Evolutionary conservation across 768 basidiomycete species (phyloP).

Genomic region (Cyathus striatus): DNA sequence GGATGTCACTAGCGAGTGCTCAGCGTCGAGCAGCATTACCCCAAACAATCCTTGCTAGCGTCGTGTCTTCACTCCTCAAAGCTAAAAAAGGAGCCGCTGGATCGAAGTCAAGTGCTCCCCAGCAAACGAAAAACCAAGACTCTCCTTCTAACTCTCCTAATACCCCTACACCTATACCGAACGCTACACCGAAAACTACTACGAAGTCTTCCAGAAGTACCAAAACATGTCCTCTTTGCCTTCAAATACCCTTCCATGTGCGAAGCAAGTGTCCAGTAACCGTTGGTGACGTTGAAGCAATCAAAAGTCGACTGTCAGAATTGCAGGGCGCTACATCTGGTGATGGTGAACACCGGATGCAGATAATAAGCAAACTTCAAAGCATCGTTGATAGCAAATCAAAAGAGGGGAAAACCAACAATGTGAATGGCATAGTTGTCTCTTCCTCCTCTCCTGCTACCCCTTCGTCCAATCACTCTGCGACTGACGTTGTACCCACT

Average conservation of each 20-base stretch:
- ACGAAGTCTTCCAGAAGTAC: too few relatives aligned
- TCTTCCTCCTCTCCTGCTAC: conserved; percentile 4
- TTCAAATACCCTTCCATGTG: conserved; percentile 36
- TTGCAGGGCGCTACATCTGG: conserved; percentile 23
- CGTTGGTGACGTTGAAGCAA: conserved; percentile 31
- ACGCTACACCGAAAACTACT: too few relatives aligned
- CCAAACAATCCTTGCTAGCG: too few relatives aligned
- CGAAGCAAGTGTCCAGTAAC: conserved; percentile 47
- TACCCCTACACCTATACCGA: too few relatives aligned
- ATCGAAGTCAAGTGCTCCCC: too few relatives aligned
- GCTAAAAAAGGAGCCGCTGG: too few relatives aligned
- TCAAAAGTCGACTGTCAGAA: conserved; percentile 41
- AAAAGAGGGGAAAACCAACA: conserved; percentile 11
- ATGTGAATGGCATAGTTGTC: conserved; percentile 9
- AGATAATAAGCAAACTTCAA: conserved; percentile 38
- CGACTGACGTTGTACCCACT: background rate
- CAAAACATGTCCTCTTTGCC: conserved; percentile 48
- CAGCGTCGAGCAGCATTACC: too few relatives aligned
- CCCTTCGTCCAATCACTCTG: background rate
- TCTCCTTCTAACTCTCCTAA: too few relatives aligned
- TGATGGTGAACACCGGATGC: conserved; percentile 14
- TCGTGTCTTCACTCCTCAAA: too few relatives aligned
- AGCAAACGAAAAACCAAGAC: too few relatives aligned
- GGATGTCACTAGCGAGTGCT: too few relatives aligned
- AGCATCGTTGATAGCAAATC: conserved; percentile 22